phyloP scores from a whole-genome alignment of 2,329 filamentous ascomycete genomes.

The Pseudomassariella vexata region DNA sequence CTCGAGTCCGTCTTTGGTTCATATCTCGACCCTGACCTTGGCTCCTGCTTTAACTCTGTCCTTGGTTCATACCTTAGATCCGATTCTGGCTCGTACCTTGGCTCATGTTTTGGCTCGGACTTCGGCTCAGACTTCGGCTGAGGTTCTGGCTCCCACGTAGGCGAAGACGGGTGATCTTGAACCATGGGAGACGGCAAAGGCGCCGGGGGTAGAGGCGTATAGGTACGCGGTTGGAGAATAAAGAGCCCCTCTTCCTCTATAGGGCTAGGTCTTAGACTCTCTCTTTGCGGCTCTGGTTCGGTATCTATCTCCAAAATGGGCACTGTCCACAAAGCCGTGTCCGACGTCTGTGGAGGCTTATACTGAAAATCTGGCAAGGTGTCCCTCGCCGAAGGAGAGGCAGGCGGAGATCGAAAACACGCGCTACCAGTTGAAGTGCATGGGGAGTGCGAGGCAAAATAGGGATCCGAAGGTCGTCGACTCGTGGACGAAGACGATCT shows the following conservation, averaged over 20 bases:
- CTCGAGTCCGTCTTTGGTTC: too few species aligned
- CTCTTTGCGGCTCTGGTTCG: constrained; percentile 13
- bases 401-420: constrained; percentile 16
- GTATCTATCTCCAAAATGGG: constrained; percentile 13
- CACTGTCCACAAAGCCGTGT: constrained; percentile 11
- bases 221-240: constrained; percentile 52
- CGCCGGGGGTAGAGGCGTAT: constrained; percentile 45
- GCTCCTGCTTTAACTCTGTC: too few species aligned
- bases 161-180: constrained; percentile 15
- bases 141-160: neutral
- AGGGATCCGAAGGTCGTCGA: constrained; percentile 12
- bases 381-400: constrained; percentile 17
- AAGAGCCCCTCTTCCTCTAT: constrained; percentile 37
- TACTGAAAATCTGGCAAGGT: constrained; percentile 23
- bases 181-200: constrained; percentile 42
- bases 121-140: constrained; percentile 5
- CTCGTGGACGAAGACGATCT: constrained; percentile 12
- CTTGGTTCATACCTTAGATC: too few species aligned
- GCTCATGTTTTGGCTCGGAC: constrained; percentile 18
- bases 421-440: constrained; percentile 15
- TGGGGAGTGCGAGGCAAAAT: too few species aligned
- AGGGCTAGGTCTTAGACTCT: constrained; percentile 8
- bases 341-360: constrained; percentile 12
- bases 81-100: constrained; percentile 8
- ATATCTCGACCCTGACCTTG: too few species aligned